Base-by-base conservation (phyloP, 805 yeast species). In the Hanseniaspora jakobsenii region DNA sequence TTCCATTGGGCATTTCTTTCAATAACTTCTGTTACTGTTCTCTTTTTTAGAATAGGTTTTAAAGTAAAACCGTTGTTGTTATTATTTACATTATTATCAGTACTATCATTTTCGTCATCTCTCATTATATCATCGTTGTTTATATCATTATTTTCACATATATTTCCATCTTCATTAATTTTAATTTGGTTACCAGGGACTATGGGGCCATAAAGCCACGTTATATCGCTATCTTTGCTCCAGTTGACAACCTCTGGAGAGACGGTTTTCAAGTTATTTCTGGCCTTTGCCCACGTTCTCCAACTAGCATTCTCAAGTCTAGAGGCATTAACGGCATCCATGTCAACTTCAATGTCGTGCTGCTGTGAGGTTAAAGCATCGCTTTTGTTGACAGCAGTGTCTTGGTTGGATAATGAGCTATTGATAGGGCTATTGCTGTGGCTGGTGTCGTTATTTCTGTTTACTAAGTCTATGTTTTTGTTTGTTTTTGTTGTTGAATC, bases 241-340 rank as follows among this genome's bases (percentile, higher is more conserved):
- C 99, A 91, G 61, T 91, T 89, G 37, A 91, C 82, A 29, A 75
- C 72, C 55, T 85, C 93, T 1, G 99, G 98, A 16, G 87, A 76
- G 6, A 89, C 83, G 0, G 98, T 91, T 50, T 67, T 67, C 42
- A 81, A 65, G 47, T 81, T 74, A 52, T 78, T 75, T 57, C 86
- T 77, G 30, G 91, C 79, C 62, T 91, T 93, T 10, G 94, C 86
- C 98, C 97, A 91, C 4, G 96, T 91, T 61, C 98, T 73, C 98
- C 98, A 89, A 44, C 89, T 76, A 1, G 97, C 97, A 57, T 82
- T 82, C 58, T 82, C 94, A 42, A 82, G 65, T 48, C 94, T 65
- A 3, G 82, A 93, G 52, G 76, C 75, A 66, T 76, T 77, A 31
- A 95, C 94, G 49, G 83, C 81, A 56, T 83, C 89, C 50, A 55